A percentile compares a stretch with the other conserved stretches of the same genome.
These are phyloP conservation scores for Castanospermum australe DNA, from an alignment of 306 rosid species.

Conservation along the genomic window DNA sequence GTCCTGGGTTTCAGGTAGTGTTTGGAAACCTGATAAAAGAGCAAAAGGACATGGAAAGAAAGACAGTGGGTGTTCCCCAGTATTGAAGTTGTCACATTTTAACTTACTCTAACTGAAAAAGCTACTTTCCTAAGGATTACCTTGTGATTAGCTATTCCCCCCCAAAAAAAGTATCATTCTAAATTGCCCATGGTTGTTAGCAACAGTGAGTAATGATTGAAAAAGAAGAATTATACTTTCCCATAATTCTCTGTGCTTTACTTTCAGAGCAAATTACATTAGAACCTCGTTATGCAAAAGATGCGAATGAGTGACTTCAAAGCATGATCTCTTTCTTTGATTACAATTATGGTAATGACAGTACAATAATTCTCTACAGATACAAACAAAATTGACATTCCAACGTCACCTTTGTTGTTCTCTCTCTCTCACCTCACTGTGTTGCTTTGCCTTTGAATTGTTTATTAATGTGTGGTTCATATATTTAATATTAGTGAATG, in stretches of 20 bases:
- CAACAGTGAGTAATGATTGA: conserved; percentile 30
- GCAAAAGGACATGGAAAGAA: neutral
- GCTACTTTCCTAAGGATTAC: neutral
- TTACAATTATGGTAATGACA: conserved; percentile 41
- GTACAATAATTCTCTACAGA: conserved; percentile 27
- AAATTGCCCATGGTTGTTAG: conserved; percentile 27
- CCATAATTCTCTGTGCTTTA: conserved; percentile 35
- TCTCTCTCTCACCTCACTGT: neutral
- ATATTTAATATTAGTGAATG: conserved; percentile 18
- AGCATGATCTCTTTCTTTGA: conserved; percentile 50
- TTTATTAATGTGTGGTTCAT: conserved; percentile 11
- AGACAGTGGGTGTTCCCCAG: neutral
- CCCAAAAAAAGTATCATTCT: neutral
- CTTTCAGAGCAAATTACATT: conserved; percentile 34
- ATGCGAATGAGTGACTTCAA: conserved; percentile 62
- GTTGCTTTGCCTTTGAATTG: neutral
- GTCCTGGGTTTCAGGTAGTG: neutral
- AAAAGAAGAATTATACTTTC: neutral
- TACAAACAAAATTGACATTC: conserved; percentile 50
- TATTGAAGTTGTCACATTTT: neutral
- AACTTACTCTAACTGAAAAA: neutral
- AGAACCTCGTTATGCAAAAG: conserved; percentile 26
- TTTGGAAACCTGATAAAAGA: neutral
- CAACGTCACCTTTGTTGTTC: conserved; percentile 37
- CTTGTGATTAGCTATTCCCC: conserved; percentile 10